phyloP scores from a whole-genome alignment of 2,329 filamentous ascomycete species.

The Colletotrichum lindemuthianum region DNA sequence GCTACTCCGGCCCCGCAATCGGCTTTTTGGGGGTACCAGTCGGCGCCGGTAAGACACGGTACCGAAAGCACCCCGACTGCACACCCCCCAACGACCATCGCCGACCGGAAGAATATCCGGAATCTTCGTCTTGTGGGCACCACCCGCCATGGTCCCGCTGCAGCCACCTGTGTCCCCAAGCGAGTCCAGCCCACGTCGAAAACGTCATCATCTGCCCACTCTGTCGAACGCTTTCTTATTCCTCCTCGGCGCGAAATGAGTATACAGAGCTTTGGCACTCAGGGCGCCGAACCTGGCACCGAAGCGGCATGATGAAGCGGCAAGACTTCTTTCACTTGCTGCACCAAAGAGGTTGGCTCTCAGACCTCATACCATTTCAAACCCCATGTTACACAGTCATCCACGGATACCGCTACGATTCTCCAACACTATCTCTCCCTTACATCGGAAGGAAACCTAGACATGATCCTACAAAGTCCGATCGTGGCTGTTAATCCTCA shows the following conservation, averaged over 20 bases:
- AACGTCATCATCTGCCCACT: constrained; percentile 25
- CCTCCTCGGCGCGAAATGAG: background rate
- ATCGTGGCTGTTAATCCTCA: constrained; percentile 15
- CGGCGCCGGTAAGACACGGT: background rate
- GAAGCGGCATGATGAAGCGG: too few relatives aligned
- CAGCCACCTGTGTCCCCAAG: background rate
- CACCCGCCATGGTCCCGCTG: background rate
- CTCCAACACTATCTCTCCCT: background rate
- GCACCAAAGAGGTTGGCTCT: too few relatives aligned
- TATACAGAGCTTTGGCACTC: background rate
- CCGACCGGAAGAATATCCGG: background rate
- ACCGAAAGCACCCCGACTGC: background rate
- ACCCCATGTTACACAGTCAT: too few relatives aligned
- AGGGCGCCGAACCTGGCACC: too few relatives aligned
- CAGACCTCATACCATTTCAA: too few relatives aligned
- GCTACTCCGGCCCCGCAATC: background rate
- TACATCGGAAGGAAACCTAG: background rate
- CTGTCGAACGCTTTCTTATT: constrained; percentile 25
- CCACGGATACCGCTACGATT: background rate
- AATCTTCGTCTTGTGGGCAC: background rate
- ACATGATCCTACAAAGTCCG: constrained; percentile 1
- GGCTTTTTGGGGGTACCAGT: background rate
- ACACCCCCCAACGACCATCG: background rate
- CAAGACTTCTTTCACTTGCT: too few relatives aligned
- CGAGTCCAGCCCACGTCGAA: constrained; percentile 1